phyloP scores from a whole-genome alignment of 2,329 filamentous ascomycete species.

The Claviceps humidiphila region DNA sequence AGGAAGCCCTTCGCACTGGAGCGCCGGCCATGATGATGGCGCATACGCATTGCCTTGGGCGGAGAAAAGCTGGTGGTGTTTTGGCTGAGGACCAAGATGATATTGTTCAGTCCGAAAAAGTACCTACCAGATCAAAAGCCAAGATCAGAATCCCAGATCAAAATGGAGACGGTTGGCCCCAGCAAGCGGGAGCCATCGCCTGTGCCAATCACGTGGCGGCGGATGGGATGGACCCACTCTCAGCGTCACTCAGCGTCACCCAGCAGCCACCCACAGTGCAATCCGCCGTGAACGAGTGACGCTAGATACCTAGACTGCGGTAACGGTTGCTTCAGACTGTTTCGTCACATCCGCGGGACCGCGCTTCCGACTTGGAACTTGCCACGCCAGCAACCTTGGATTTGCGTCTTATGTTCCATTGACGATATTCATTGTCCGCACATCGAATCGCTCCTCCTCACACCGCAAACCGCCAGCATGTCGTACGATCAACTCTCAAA shows the following conservation, averaged over 20 bases:
- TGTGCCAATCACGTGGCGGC: slow-evolving; percentile 17
- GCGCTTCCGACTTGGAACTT: neutral
- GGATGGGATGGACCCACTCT: neutral
- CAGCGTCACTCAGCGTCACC: neutral
- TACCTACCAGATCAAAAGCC: neutral
- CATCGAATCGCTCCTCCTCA: neutral
- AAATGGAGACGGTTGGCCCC: neutral
- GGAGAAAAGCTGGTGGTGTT: slow-evolving; percentile 6
- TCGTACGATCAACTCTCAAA: slow-evolving; percentile 81
- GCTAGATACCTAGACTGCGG: too few relatives aligned
- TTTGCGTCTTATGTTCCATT: neutral
- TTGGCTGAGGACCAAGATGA: neutral
- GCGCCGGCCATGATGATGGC: slow-evolving; percentile 36
- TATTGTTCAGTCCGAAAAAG: neutral
- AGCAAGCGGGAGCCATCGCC: slow-evolving; percentile 3
- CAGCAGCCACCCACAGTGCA: neutral
- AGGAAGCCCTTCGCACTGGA: slow-evolving; percentile 46
- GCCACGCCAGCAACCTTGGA: neutral
- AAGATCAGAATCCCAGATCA: neutral
- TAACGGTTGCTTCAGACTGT: neutral
- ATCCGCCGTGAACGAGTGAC: neutral
- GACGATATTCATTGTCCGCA: too few relatives aligned
- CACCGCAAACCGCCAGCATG: slow-evolving; percentile 37
- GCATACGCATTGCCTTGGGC: slow-evolving; percentile 24
- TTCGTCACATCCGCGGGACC: neutral